Evolutionary conservation across 306 rosid species (phyloP).

Genomic region (Nissolia schottii): DNA sequence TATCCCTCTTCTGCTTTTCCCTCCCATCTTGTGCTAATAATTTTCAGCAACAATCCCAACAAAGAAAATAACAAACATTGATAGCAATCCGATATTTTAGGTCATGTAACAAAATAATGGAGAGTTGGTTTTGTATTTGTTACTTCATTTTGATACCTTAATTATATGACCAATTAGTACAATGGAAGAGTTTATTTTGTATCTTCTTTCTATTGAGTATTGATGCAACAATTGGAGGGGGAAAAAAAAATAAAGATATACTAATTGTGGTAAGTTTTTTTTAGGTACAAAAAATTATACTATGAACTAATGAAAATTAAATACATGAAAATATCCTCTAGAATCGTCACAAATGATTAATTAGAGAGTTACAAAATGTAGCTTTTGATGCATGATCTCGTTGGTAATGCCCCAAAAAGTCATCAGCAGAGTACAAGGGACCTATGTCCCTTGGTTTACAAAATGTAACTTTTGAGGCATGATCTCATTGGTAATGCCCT

Average conservation of each 20-base stretch:
- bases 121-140: too few relatives aligned
- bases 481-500: background rate
- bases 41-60: too few relatives aligned
- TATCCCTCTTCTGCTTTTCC: too few relatives aligned
- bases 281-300: background rate
- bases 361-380: background rate
- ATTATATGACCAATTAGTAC: background rate
- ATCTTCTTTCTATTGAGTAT: background rate
- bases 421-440: too few relatives aligned
- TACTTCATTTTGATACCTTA: background rate
- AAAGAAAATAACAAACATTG: too few relatives aligned
- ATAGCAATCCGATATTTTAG: too few relatives aligned
- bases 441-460: too few relatives aligned
- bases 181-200: background rate
- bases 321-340: background rate
- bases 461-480: slow-evolving; percentile 6
- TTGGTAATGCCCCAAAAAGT: too few relatives aligned
- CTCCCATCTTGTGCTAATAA: too few relatives aligned
- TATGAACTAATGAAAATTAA: background rate
- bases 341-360: background rate
- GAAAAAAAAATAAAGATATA: too few relatives aligned
- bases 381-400: slow-evolving; percentile 8
- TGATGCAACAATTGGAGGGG: background rate
- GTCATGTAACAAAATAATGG: too few relatives aligned
- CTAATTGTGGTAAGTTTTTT: too few relatives aligned